Evolutionary conservation across 345 rosid genomes (phyloP).

Genomic region (Hibiscus trionum): DNA sequence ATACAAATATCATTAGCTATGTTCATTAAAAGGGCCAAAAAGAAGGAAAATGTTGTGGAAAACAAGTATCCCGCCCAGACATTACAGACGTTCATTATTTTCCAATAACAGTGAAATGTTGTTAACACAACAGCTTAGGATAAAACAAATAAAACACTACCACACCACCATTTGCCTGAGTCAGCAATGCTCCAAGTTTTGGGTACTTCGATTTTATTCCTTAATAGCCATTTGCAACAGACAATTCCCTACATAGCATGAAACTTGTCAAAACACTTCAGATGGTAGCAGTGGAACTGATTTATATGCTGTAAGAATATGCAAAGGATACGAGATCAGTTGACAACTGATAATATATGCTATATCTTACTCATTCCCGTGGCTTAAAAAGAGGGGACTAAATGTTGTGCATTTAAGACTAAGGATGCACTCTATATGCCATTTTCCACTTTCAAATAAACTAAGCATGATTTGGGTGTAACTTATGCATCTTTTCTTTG

Average conservation of each 20-base stretch:
- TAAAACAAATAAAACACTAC: not conserved
- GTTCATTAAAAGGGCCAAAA: constrained; percentile 2
- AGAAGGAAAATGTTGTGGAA: not conserved
- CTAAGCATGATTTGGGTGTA: not conserved
- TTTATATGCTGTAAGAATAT: not conserved
- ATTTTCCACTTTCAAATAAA: not conserved
- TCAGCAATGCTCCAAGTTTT: not conserved
- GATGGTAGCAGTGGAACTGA: not conserved
- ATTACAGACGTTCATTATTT: constrained; percentile 10
- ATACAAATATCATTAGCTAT: not conserved
- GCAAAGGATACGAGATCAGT: not conserved
- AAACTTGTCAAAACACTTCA: not conserved
- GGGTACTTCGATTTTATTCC: not conserved
- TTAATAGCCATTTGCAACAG: not conserved
- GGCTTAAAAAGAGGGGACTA: not conserved
- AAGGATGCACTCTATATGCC: not conserved
- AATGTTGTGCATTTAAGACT: not conserved
- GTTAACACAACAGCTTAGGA: constrained; percentile 1
- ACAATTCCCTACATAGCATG: not conserved
- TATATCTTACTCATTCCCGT: not conserved
- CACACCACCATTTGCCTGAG: not conserved
- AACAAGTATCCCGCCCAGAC: not conserved
- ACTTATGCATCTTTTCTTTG: not conserved
- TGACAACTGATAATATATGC: not conserved
- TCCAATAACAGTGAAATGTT: not conserved